phyloP scores from a whole-genome alignment of 2,329 filamentous ascomycete genomes.

The Hymenoscyphus fraxineus region DNA sequence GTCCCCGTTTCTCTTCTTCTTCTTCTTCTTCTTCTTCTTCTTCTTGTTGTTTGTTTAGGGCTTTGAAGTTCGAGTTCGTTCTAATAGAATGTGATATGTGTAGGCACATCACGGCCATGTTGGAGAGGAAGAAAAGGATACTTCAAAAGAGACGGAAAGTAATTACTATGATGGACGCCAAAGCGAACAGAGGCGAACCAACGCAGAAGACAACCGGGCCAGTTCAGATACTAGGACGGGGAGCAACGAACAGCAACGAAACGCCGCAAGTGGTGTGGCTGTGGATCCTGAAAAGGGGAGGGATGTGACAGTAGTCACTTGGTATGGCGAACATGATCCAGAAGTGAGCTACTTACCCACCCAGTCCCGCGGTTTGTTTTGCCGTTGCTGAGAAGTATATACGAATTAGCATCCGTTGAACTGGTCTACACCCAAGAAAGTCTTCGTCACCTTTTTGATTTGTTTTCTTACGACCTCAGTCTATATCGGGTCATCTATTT shows the following conservation, averaged over 20 bases:
- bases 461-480: conserved; percentile 55
- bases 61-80: too few relatives aligned
- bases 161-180: conserved; percentile 8
- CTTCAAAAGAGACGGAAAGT: conserved; percentile 21
- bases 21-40: too few relatives aligned
- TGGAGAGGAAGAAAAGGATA: conserved; percentile 18
- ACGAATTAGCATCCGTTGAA: conserved; percentile 45
- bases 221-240: conserved; percentile 20
- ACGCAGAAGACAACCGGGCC: neutral
- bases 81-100: neutral
- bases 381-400: too few relatives aligned
- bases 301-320: conserved; percentile 47
- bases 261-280: conserved; percentile 39
- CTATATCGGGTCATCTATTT: conserved; percentile 47
- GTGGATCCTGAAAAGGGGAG: conserved; percentile 50
- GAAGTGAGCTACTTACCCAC: conserved; percentile 33
- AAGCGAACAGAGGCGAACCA: conserved; percentile 1
- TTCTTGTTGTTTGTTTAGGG: too few relatives aligned
- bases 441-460: conserved; percentile 42
- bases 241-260: conserved; percentile 25
- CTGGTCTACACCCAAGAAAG: conserved; percentile 42
- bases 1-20: too few relatives aligned
- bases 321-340: conserved; percentile 47
- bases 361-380: too few relatives aligned
- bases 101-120: conserved; percentile 42